phyloP scores from a whole-genome alignment of 371 early-diverging fungal species.

The Mortierella sp. region DNA sequence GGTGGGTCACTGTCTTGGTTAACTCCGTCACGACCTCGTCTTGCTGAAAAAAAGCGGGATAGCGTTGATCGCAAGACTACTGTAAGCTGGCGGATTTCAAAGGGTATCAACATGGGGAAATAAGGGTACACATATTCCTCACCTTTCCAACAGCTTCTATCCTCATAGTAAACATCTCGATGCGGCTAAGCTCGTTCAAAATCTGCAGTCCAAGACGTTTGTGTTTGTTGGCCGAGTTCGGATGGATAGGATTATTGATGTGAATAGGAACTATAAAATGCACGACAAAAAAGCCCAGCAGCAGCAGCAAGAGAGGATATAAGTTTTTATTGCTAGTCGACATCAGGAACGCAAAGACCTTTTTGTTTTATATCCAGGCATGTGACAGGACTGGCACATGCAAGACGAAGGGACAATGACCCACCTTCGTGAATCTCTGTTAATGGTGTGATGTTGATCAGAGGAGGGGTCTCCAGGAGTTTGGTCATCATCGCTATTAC shows the following conservation, averaged over 20 bases:
- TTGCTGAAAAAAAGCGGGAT: constrained; percentile 14
- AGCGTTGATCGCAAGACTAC: not conserved
- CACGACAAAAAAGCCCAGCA: not conserved
- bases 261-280: constrained; percentile 42
- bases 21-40: constrained; percentile 32
- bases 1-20: constrained; percentile 31
- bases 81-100: too few species aligned
- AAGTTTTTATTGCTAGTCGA: too few species aligned
- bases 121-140: too few species aligned
- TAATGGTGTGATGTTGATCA: constrained; percentile 46
- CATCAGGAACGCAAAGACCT: too few species aligned
- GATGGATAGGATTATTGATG: constrained; percentile 47
- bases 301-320: too few species aligned
- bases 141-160: constrained; percentile 49
- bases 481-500: constrained; percentile 16
- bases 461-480: constrained; percentile 41
- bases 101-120: too few species aligned
- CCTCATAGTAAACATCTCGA: constrained; percentile 48
- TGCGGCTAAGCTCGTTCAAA: constrained; percentile 49
- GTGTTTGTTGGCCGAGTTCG: constrained; percentile 51
- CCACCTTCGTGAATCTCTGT: constrained; percentile 48
- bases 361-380: too few species aligned
- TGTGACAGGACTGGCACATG: not conserved
- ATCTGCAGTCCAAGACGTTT: constrained; percentile 51
- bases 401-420: not conserved